Evolutionary conservation across 176 grass and related monocot species (phyloP).

Genomic region (Musa troglodytarum): DNA sequence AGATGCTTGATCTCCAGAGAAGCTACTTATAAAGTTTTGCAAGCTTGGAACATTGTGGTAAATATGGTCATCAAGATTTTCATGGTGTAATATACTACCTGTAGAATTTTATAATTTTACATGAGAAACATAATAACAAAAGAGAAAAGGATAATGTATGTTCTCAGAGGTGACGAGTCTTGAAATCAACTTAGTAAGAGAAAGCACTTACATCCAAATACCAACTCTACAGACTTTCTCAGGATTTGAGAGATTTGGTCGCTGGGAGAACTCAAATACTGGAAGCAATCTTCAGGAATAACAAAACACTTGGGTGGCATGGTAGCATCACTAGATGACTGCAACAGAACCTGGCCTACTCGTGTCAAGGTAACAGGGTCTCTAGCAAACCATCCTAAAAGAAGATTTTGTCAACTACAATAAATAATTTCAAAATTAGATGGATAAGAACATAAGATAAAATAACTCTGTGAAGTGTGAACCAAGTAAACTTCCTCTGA

Average conservation of each 20-base stretch:
- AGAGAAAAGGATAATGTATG: not conserved
- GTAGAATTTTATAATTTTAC: conserved; percentile 15
- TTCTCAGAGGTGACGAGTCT: not conserved
- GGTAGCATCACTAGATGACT: conserved; percentile 24
- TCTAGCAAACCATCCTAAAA: conserved; percentile 75
- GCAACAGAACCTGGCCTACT: conserved; percentile 42
- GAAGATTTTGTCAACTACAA: not conserved
- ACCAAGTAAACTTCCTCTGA: no score
- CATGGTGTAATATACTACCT: conserved; percentile 49
- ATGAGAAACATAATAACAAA: conserved; percentile 3
- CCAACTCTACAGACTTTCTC: conserved; percentile 40
- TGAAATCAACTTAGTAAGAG: not conserved
- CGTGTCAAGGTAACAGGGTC: conserved; percentile 44
- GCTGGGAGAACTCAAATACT: conserved; percentile 38
- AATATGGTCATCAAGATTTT: conserved; percentile 53
- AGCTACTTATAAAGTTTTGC: conserved; percentile 42
- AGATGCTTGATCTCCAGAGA: conserved; percentile 31
- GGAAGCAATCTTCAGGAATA: conserved; percentile 66
- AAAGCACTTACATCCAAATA: conserved; percentile 47
- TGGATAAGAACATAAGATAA: not conserved
- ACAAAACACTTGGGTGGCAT: conserved; percentile 33
- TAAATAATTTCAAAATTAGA: not conserved
- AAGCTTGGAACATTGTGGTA: conserved; percentile 57
- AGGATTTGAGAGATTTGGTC: conserved; percentile 54
- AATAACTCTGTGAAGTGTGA: not conserved